A percentile compares a stretch with the other conserved stretches of the same genome.
Conservation (phyloP, 768 basidiomycete genomes). For the Rhizopogon roseolus region DNA sequence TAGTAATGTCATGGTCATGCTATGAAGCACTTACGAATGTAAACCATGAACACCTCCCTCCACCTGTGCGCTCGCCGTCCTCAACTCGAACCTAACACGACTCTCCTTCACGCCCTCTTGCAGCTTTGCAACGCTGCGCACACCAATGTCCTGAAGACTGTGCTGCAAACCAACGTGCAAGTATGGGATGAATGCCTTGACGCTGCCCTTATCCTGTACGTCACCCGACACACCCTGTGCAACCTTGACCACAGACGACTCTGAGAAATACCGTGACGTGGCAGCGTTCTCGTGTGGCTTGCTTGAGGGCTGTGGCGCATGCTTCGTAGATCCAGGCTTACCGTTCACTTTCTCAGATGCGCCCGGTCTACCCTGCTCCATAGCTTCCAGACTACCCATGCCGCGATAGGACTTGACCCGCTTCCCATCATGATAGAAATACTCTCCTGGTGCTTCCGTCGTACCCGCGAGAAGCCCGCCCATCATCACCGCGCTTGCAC, state of each 20-base stretch:
- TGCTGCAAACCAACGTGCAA: constrained; percentile 82
- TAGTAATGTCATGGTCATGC: constrained; percentile 1
- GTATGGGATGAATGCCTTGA: constrained; percentile 89
- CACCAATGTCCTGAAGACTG: constrained; percentile 91
- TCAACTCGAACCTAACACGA: constrained; percentile 80
- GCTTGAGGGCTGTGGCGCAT: constrained; percentile 42
- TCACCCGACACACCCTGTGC: constrained; percentile 96
- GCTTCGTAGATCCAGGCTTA: constrained; percentile 35
- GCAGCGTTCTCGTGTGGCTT: constrained; percentile 83
- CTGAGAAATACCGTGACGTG: constrained; percentile 67
- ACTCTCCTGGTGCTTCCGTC: constrained; percentile 96
- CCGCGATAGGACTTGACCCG: constrained; percentile 98
- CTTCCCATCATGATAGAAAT: constrained; percentile 99
- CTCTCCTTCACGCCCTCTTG: constrained; percentile 62
- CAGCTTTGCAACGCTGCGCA: constrained; percentile 61
- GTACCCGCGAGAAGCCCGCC: constrained; percentile 94
- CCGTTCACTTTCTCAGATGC: constrained; percentile 15
- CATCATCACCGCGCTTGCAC: constrained; percentile 99
- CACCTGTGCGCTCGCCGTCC: constrained; percentile 92
- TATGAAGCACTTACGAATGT: constrained; percentile 69
- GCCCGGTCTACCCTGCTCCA: constrained; percentile 69
- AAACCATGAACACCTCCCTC: constrained; percentile 96
- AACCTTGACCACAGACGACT: constrained; percentile 82
- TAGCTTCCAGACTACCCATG: constrained; percentile 95
- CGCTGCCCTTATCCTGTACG: constrained; percentile 95